Evolutionary conservation across 805 yeast genomes (phyloP).

Genomic region (Lipomyces lipofer): DNA sequence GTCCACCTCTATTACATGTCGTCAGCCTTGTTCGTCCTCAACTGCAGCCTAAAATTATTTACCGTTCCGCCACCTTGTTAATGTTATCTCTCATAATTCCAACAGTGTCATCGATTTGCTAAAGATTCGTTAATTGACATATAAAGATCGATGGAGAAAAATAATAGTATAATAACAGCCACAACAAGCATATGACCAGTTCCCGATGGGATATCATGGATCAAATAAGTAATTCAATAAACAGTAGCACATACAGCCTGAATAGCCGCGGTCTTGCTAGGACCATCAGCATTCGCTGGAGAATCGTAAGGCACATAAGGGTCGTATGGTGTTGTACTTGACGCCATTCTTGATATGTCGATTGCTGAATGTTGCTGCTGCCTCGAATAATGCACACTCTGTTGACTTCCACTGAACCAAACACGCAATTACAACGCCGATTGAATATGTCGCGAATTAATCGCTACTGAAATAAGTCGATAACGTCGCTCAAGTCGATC

Average conservation of each 20-base stretch:
- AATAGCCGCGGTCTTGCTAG: constrained; percentile 71
- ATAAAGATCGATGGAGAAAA: not conserved
- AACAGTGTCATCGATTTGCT: constrained; percentile 92
- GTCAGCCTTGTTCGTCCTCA: not conserved
- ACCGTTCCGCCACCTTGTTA: constrained; percentile 84
- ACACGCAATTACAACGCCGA: too few relatives aligned
- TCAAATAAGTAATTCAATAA: constrained; percentile 40
- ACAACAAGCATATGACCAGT: not conserved
- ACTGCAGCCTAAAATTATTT: not conserved
- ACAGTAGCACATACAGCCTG: constrained; percentile 62
- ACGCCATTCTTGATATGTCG: constrained; percentile 26
- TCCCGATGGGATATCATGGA: constrained; percentile 27
- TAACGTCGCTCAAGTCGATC: too few relatives aligned
- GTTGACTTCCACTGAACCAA: too few relatives aligned
- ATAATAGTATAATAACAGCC: not conserved
- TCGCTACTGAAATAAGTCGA: too few relatives aligned
- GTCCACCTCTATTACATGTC: constrained; percentile 67
- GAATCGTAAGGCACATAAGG: constrained; percentile 68
- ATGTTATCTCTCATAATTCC: constrained; percentile 97
- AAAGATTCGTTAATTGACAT: constrained; percentile 39
- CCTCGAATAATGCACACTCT: too few relatives aligned
- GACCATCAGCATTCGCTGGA: constrained; percentile 42
- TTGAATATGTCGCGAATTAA: too few relatives aligned
- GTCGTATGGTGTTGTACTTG: constrained; percentile 60
- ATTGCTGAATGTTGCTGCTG: too few relatives aligned